Evolutionary conservation across 1,284 basidiomycete genomes (phyloP).

Genomic region (Austroboletus olivaceoglutinosus): DNA sequence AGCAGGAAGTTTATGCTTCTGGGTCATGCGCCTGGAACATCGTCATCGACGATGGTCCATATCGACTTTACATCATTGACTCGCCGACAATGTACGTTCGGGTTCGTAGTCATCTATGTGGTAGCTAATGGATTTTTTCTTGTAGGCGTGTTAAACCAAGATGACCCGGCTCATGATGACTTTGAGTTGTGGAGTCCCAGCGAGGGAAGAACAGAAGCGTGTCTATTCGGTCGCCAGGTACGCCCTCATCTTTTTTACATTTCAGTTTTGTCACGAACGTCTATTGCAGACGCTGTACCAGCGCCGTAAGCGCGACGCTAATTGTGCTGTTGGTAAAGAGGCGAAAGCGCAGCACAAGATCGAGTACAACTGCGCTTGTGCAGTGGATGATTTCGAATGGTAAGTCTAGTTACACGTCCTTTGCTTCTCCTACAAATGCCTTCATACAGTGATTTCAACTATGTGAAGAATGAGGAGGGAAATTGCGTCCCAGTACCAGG

Average conservation of each 20-base stretch:
- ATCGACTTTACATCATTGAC: conserved; percentile 88
- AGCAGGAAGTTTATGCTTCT: conserved; percentile 89
- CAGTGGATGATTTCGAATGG: conserved; percentile 86
- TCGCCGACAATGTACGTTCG: conserved; percentile 63
- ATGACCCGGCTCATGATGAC: conserved; percentile 80
- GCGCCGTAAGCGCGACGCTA: conserved; percentile 74
- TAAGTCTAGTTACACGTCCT: conserved; percentile 36
- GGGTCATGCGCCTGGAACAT: conserved; percentile 56
- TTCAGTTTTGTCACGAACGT: conserved; percentile 1
- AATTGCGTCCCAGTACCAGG: conserved; percentile 76
- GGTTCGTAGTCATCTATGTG: neutral
- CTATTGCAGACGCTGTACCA: conserved; percentile 75
- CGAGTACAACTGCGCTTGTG: conserved; percentile 74
- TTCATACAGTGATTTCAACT: conserved; percentile 79
- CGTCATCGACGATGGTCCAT: conserved; percentile 71
- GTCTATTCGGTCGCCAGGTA: conserved; percentile 78
- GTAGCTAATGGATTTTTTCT: neutral
- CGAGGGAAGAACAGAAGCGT: conserved; percentile 81
- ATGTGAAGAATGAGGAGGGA: conserved; percentile 64
- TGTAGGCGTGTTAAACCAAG: conserved; percentile 63
- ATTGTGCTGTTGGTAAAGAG: conserved; percentile 80
- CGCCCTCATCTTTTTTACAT: neutral
- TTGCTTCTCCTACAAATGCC: neutral
- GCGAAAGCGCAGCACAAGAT: conserved; percentile 53
- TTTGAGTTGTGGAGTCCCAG: conserved; percentile 96